Conservation (phyloP, 768 basidiomycete genomes). For the Lactifluus piperatus region DNA sequence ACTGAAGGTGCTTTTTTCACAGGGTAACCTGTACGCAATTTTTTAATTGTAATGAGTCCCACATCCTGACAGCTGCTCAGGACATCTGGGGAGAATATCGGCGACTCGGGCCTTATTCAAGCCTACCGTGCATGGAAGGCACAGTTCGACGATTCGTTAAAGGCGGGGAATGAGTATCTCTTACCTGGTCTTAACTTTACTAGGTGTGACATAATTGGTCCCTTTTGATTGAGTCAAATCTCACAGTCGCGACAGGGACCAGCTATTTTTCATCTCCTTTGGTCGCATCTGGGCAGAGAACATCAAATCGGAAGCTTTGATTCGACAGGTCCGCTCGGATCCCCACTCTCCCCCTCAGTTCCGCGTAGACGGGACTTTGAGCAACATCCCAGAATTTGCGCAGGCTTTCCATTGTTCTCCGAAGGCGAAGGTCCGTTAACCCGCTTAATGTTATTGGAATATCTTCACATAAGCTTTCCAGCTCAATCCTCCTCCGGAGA, state of each 20-base stretch:
- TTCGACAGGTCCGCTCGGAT: slow-evolving; percentile 76
- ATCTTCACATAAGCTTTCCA: slow-evolving; percentile 24
- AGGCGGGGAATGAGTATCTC: slow-evolving; percentile 55
- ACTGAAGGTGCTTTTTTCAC: not conserved
- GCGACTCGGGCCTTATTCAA: slow-evolving; percentile 77
- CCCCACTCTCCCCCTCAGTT: slow-evolving; percentile 79
- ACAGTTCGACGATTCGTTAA: slow-evolving; percentile 52
- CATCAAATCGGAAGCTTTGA: slow-evolving; percentile 70
- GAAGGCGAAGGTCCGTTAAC: slow-evolving; percentile 57
- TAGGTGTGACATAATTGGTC: slow-evolving; percentile 34
- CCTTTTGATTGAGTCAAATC: not conserved
- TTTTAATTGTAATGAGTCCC: not conserved
- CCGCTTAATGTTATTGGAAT: not conserved
- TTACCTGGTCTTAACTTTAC: slow-evolving; percentile 78
- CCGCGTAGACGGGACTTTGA: slow-evolving; percentile 80
- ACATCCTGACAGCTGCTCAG: slow-evolving; percentile 29
- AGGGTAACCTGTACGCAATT: slow-evolving; percentile 68
- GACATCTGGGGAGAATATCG: slow-evolving; percentile 89
- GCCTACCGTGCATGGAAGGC: slow-evolving; percentile 88
- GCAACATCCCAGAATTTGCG: slow-evolving; percentile 84
- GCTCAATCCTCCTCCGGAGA: slow-evolving; percentile 77
- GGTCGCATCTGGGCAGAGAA: slow-evolving; percentile 82
- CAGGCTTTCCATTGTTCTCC: slow-evolving; percentile 75
- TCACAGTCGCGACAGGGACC: slow-evolving; percentile 47
- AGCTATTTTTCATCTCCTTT: slow-evolving; percentile 90